A percentile compares a stretch with the other conserved stretches of the same genome.
phyloP scores from a whole-genome alignment of 1,139 yeast species.

The Maudiozyma humilis region DNA sequence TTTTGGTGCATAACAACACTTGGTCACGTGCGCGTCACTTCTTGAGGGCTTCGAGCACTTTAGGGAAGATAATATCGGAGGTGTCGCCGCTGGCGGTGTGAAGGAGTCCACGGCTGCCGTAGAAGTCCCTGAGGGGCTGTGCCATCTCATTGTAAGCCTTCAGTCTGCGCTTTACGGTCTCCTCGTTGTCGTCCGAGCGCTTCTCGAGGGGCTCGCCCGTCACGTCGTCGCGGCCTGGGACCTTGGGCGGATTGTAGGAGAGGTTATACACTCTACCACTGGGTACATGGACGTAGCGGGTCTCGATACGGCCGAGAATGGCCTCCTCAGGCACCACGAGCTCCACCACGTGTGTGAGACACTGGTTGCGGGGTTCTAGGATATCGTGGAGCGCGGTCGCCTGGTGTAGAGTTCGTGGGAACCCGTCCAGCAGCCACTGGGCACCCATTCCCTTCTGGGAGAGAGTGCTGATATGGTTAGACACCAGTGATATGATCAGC shows the following conservation, averaged over 20 bases:
- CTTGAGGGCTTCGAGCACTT: conserved; percentile 26
- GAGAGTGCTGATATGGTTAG: conserved; percentile 37
- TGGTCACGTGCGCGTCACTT: conserved; percentile 1
- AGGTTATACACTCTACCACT: conserved; percentile 83
- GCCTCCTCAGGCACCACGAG: conserved; percentile 74
- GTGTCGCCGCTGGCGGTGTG: conserved; percentile 63
- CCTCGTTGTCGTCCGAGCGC: conserved; percentile 72
- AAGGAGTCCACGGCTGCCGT: conserved; percentile 45
- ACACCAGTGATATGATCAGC: conserved; percentile 54
- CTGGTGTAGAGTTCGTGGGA: conserved; percentile 73
- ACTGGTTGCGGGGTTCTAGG: conserved; percentile 35
- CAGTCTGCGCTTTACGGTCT: conserved; percentile 59
- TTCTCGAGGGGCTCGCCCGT: conserved; percentile 81
- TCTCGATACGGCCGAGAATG: conserved; percentile 71
- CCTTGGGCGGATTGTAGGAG: conserved; percentile 82
- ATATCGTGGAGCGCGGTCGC: conserved; percentile 51
- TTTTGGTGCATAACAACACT: neutral
- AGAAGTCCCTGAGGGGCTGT: conserved; percentile 57
- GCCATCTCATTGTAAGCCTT: conserved; percentile 53
- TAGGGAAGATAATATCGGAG: conserved; percentile 76
- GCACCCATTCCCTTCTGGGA: conserved; percentile 40
- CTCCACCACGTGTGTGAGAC: conserved; percentile 69
- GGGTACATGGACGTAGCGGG: conserved; percentile 74
- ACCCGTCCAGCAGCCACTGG: conserved; percentile 82
- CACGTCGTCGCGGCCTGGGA: conserved; percentile 70